A percentile compares a stretch with the other conserved stretches of the same genome.
Conservation (phyloP, 257 asterid species). For the Agastache rugosa region DNA sequence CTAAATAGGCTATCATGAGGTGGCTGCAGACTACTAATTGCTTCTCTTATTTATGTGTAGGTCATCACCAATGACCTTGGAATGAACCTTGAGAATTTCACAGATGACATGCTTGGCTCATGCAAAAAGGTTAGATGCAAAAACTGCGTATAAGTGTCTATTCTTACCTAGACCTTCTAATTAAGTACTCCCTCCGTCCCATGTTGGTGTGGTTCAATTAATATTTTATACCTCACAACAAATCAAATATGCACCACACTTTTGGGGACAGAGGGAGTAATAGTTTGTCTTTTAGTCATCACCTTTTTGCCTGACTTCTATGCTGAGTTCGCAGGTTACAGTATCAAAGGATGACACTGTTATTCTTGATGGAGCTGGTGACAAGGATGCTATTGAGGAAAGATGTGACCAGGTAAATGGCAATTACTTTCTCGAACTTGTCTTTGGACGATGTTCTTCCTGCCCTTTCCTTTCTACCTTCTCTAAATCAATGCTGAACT, state of each 20-base stretch:
- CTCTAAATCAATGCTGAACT: slow-evolving; percentile 6
- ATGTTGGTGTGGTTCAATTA: too few relatives aligned
- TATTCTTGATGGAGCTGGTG: slow-evolving; percentile 92
- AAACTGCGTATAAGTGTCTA: neutral
- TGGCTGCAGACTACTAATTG: slow-evolving; percentile 4
- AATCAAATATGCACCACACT: too few relatives aligned
- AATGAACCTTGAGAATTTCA: slow-evolving; percentile 73
- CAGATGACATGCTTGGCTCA: slow-evolving; percentile 81
- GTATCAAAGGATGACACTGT: slow-evolving; percentile 93
- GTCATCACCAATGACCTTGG: slow-evolving; percentile 95
- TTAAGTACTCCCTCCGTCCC: too few relatives aligned
- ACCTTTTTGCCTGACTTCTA: neutral
- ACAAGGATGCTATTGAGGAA: slow-evolving; percentile 78
- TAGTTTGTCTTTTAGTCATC: neutral
- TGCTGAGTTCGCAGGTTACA: slow-evolving; percentile 56
- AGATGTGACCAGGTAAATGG: slow-evolving; percentile 79
- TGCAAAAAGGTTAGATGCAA: slow-evolving; percentile 70
- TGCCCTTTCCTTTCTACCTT: neutral
- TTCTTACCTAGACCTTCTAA: neutral
- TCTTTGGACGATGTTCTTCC: neutral
- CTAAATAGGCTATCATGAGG: slow-evolving; percentile 4
- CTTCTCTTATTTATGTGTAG: slow-evolving; percentile 39
- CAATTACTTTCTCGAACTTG: neutral
- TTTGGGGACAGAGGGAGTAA: too few relatives aligned
- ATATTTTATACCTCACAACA: too few relatives aligned